Evolutionary conservation across 148 eudicot species (phyloP), one percentile per base, ranked within the genome.

Genomic region (Vaccinium corymbosum): DNA sequence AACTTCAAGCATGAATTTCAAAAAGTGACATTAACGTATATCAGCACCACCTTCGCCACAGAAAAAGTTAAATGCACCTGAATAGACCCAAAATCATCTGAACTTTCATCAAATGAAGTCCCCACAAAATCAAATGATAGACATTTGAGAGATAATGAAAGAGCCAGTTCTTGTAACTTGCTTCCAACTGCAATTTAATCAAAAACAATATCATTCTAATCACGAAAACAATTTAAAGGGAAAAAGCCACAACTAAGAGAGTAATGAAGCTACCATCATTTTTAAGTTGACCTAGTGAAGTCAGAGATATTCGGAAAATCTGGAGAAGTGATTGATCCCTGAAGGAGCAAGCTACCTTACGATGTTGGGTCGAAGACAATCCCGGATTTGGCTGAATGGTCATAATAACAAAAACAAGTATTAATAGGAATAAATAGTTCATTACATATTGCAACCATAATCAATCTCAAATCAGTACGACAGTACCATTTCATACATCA

Each of bases 91-190:
- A 95, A 92, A 87, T 95, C 98, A 84, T 95, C 98, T 55, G 98
- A 94, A 85, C 98, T 95, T 89, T 95, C 98, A 89, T 95, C 98
- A 85, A 90, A 91, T 85, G 98, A 85, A 80, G 98, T 91, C 64
- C 95, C 98, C 86, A 93, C 93, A 91, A 95, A 95, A 89, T 95
- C 98, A 87, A 92, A 95, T 48, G 98, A 94, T 81, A 95, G 86
- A 85, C 98, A 95, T 88, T 91, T 94, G 56, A 95, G 89, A 19
- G 98, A 92, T 72, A 95, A 92, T 55, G 98, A 92, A 50, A 95
- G 95, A 76, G 98, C 95, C 88, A 93, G 84, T 87, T 95, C 96
- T 89, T 94, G 98, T 86, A 95, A 86, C 81, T 91, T 90, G 89
- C 89, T 89, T 71, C 89, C 87, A 79, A 81, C 95, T 92, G 91